These are phyloP conservation scores for Straminergon stramineum DNA, from an alignment of 225 moss, liverwort and hornwort species.

Conservation along the genomic window DNA sequence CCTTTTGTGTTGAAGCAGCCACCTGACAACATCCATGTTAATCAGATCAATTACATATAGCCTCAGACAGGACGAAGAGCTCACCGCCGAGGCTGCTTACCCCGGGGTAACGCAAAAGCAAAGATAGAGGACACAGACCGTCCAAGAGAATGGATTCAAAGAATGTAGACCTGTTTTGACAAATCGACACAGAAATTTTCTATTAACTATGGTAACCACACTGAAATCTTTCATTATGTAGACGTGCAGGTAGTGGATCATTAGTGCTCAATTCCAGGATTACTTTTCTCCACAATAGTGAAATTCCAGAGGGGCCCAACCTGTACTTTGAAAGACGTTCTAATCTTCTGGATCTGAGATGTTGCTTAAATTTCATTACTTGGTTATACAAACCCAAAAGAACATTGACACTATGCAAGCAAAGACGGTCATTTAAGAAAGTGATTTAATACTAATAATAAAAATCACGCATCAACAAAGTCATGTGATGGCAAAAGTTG, in stretches of 20 bases:
- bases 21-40: constrained; percentile 19
- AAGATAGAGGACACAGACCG: neutral
- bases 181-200: neutral
- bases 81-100: neutral
- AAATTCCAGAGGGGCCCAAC: neutral
- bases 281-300: neutral
- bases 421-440: neutral
- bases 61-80: neutral
- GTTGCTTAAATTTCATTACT: neutral
- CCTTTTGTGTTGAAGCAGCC: constrained; percentile 51
- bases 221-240: neutral
- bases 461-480: neutral
- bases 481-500: neutral
- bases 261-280: neutral
- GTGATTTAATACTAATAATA: neutral
- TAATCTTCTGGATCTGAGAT: neutral
- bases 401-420: neutral
- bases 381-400: neutral
- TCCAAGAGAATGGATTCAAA: neutral
- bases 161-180: neutral
- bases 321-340: neutral
- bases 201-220: neutral
- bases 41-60: neutral
- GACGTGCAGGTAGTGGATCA: neutral
- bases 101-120: neutral